These are phyloP conservation scores for Solanum ossicruentum DNA, from an alignment of 257 asterid genomes.

Conservation along the genomic window DNA sequence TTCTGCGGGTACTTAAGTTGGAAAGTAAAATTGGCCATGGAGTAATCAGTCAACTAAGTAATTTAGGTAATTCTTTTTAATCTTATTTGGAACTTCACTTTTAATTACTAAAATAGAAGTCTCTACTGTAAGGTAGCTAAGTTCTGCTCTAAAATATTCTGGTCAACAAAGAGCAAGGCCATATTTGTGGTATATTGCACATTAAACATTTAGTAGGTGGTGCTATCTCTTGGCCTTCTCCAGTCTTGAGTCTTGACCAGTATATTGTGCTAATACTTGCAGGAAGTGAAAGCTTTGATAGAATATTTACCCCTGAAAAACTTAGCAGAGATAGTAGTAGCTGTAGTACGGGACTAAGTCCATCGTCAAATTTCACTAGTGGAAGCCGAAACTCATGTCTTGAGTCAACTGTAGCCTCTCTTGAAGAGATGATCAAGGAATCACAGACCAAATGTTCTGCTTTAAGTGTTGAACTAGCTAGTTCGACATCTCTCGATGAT, in stretches of 20 bases:
- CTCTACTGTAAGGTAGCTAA: neutral
- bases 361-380: conserved; percentile 16
- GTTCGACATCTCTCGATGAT: conserved; percentile 27
- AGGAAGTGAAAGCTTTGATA: conserved; percentile 67
- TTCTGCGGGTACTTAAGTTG: conserved; percentile 78
- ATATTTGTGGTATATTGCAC: neutral
- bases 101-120: neutral
- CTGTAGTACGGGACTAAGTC: conserved; percentile 15
- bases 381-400: conserved; percentile 14
- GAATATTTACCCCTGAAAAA: conserved; percentile 55
- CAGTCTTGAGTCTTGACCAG: neutral
- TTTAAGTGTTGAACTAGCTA: conserved; percentile 36
- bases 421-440: conserved; percentile 53
- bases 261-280: conserved; percentile 8
- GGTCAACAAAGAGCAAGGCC: neutral
- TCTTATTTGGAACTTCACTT: neutral
- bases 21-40: conserved; percentile 74
- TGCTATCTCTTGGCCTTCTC: neutral
- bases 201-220: neutral
- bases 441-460: conserved; percentile 57
- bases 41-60: conserved; percentile 78
- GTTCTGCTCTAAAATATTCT: neutral
- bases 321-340: conserved; percentile 34
- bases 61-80: conserved; percentile 43
- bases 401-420: conserved; percentile 62